Conservation (phyloP, 2,329 filamentous ascomycete genomes). For the Epichloe coenophiala region DNA sequence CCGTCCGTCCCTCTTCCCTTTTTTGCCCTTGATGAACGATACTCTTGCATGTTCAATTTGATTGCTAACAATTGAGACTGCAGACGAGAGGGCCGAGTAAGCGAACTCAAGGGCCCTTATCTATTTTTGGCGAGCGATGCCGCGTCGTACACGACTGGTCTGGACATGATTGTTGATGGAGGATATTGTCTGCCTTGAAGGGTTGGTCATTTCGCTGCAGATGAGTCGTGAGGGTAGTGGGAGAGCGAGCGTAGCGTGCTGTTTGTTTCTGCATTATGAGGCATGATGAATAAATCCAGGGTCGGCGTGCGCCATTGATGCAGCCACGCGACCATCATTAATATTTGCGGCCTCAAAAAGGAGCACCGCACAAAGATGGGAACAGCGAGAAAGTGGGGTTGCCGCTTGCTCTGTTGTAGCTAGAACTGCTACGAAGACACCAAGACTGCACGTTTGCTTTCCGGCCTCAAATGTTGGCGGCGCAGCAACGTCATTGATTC, state of each 20-base stretch:
- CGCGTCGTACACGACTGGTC: conserved; percentile 67
- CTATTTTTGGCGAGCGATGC: conserved; percentile 73
- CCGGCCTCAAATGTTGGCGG: no score
- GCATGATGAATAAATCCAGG: neutral
- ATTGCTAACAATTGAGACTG: neutral
- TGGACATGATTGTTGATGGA: conserved; percentile 63
- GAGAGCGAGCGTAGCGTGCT: neutral
- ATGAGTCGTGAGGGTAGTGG: neutral
- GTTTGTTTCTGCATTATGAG: neutral
- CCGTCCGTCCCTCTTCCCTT: neutral
- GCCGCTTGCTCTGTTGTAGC: no score
- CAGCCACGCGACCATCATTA: no score
- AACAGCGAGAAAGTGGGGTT: no score
- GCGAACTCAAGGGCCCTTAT: conserved; percentile 73
- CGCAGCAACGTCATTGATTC: no score
- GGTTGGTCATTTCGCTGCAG: neutral
- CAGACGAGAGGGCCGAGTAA: conserved; percentile 54
- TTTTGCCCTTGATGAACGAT: neutral
- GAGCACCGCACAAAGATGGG: no score
- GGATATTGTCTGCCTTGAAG: conserved; percentile 47
- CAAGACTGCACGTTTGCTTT: no score
- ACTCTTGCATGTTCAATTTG: neutral
- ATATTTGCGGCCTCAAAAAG: no score
- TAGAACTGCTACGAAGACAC: no score
- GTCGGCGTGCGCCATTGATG: no score